Evolutionary conservation across 441 rosid species (phyloP).

Genomic region (Kokia cookei): DNA sequence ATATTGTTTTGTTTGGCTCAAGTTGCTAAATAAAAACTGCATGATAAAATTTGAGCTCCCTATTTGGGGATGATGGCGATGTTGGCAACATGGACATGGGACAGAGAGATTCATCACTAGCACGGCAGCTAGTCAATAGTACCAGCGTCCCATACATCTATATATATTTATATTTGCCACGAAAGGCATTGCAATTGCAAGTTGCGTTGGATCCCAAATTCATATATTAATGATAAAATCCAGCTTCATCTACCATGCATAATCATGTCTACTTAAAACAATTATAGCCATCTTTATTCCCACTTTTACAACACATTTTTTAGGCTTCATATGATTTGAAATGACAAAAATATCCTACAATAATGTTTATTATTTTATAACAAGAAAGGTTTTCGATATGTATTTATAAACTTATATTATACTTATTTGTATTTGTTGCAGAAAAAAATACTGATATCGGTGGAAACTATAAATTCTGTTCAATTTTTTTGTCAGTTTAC

Average conservation of each 20-base stretch:
- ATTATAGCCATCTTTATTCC: background rate
- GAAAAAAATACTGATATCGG: no score
- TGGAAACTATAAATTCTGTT: no score
- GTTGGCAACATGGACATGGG: background rate
- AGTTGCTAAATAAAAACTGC: background rate
- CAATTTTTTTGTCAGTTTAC: no score
- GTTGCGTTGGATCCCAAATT: conserved; percentile 10
- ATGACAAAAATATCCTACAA: no score
- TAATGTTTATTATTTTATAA: no score
- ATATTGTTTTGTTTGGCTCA: background rate
- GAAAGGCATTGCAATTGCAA: background rate
- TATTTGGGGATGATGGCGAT: background rate
- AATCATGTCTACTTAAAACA: background rate
- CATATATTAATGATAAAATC: background rate
- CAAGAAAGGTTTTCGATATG: no score
- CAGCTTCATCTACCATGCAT: background rate
- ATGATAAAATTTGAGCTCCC: background rate
- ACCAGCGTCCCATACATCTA: no score
- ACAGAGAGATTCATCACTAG: no score
- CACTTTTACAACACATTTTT: background rate
- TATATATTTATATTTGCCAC: background rate
- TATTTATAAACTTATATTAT: no score
- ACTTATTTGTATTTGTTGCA: no score
- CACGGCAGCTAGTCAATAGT: background rate
- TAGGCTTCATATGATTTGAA: no score